Conservation (phyloP, 2,329 filamentous ascomycete species). For the Neopestalotiopsis rosae region DNA sequence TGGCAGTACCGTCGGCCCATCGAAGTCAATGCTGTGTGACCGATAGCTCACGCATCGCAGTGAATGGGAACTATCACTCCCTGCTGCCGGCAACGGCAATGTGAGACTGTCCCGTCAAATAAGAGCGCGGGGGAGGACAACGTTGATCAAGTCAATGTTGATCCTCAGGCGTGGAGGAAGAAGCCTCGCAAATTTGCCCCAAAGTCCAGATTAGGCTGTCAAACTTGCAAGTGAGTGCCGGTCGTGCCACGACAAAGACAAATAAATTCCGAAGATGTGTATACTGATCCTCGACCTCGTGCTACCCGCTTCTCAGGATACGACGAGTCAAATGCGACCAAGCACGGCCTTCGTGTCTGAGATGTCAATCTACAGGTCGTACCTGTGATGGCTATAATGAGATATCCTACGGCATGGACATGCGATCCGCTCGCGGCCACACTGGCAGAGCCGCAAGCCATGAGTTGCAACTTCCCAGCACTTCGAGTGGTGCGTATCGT, state of each 20-base stretch:
- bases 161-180: slow-evolving; percentile 42
- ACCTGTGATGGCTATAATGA: slow-evolving; percentile 41
- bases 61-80: neutral
- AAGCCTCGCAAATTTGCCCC: slow-evolving; percentile 43
- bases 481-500: neutral
- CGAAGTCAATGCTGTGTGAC: neutral
- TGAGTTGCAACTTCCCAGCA: neutral
- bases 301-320: slow-evolving; percentile 33
- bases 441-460: neutral
- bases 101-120: neutral
- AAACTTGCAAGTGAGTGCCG: slow-evolving; percentile 45
- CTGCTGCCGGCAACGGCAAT: neutral
- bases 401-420: slow-evolving; percentile 16
- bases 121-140: neutral
- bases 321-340: slow-evolving; percentile 44
- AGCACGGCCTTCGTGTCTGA: slow-evolving; percentile 38
- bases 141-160: slow-evolving; percentile 23
- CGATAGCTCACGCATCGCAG: neutral
- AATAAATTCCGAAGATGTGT: slow-evolving; percentile 18
- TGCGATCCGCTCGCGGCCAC: neutral
- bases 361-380: slow-evolving; percentile 43
- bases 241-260: slow-evolving; percentile 12
- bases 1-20: neutral
- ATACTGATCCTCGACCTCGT: slow-evolving; percentile 21
- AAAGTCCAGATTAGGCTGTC: slow-evolving; percentile 45